phyloP scores from a whole-genome alignment of 2,329 filamentous ascomycete genomes.

The Beauveria brongniartii region DNA sequence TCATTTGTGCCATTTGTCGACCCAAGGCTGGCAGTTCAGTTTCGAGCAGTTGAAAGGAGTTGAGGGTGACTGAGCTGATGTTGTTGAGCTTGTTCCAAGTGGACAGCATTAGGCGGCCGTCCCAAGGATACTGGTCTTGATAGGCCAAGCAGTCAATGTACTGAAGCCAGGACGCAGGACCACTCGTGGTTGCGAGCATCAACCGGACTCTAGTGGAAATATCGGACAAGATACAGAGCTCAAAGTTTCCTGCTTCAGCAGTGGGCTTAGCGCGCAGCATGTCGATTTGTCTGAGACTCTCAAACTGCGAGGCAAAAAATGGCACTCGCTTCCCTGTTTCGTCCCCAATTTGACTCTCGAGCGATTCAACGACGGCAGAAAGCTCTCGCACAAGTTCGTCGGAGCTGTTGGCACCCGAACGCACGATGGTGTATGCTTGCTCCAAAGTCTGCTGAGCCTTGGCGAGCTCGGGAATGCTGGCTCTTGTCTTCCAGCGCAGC shows the following conservation, averaged over 20 bases:
- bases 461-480: constrained; percentile 42
- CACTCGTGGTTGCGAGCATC: constrained; percentile 24
- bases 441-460: constrained; percentile 47
- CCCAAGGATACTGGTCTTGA: constrained; percentile 30
- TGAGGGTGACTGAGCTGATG: constrained; percentile 46
- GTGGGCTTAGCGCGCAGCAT: constrained; percentile 28
- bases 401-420: constrained; percentile 31
- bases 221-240: constrained; percentile 42
- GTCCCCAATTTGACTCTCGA: constrained; percentile 39
- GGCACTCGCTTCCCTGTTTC: constrained; percentile 35
- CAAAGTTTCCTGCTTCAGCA: constrained; percentile 19
- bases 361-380: constrained; percentile 39
- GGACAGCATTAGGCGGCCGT: constrained; percentile 32
- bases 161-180: constrained; percentile 35
- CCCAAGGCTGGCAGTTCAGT: constrained; percentile 55
- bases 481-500: constrained; percentile 49
- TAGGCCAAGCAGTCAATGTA: constrained; percentile 39
- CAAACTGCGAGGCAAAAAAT: constrained; percentile 48
- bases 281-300: constrained; percentile 45
- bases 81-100: constrained; percentile 48
- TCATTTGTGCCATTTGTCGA: constrained; percentile 43
- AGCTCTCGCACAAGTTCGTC: constrained; percentile 42
- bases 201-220: constrained; percentile 26
- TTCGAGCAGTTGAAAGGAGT: constrained; percentile 55
- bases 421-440: constrained; percentile 47